Evolutionary conservation across 148 eudicot genomes (phyloP).

Genomic region (Rhododendron griersonianum): DNA sequence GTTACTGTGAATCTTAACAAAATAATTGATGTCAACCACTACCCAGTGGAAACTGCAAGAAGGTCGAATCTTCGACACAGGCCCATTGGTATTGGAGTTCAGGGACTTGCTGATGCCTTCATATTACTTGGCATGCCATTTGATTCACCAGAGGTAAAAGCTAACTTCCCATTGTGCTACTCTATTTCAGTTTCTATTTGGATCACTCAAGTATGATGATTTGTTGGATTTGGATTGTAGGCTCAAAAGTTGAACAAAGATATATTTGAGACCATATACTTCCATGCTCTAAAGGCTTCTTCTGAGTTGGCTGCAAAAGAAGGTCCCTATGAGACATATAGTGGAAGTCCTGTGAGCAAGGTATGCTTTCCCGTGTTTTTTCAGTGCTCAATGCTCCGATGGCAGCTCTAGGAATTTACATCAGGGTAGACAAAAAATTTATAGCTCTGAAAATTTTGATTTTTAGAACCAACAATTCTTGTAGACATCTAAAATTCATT

Average conservation of each 20-base stretch:
- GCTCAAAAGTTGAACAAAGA: constrained; percentile 95
- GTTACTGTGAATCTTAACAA: constrained; percentile 83
- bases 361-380: constrained; percentile 21
- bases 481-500: not conserved
- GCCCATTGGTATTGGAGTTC: constrained; percentile 95
- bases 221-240: constrained; percentile 27
- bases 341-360: constrained; percentile 90
- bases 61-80: constrained; percentile 83
- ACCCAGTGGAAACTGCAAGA: constrained; percentile 92
- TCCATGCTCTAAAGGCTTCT: constrained; percentile 82
- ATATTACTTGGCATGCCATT: constrained; percentile 97
- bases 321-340: constrained; percentile 81
- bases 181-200: not conserved
- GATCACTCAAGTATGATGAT: not conserved
- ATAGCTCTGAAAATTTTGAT: not conserved
- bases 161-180: not conserved
- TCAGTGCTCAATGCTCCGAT: not conserved
- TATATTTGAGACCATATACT: constrained; percentile 93
- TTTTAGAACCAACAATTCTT: not conserved
- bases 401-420: not conserved
- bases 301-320: constrained; percentile 76
- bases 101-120: constrained; percentile 94
- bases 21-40: constrained; percentile 83
- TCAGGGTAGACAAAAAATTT: not conserved
- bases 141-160: constrained; percentile 81